These are phyloP conservation scores for Carnegiea gigantea DNA, from an alignment of 179 eudicot species.

Conservation along the genomic window DNA sequence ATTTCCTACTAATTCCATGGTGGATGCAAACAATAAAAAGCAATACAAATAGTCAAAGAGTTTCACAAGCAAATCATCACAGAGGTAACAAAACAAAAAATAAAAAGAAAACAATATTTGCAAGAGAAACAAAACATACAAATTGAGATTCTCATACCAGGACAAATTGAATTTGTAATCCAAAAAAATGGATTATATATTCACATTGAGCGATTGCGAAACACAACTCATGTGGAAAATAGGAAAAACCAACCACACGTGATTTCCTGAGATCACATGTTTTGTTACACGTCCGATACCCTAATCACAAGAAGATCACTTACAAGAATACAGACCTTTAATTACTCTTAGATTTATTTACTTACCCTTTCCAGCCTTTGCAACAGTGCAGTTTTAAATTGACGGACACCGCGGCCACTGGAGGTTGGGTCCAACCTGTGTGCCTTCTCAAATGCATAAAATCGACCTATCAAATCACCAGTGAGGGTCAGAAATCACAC, in stretches of 20 bases:
- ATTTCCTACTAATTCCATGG: neutral
- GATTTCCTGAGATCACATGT: neutral
- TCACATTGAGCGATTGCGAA: neutral
- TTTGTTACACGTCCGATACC: neutral
- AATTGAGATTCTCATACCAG: neutral
- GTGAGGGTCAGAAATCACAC: slow-evolving; percentile 2
- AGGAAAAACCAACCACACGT: neutral
- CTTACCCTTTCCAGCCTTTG: slow-evolving; percentile 90
- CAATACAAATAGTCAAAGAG: neutral
- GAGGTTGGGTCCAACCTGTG: slow-evolving; percentile 94
- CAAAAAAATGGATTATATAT: neutral
- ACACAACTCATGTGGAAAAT: neutral
- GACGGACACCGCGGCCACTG: slow-evolving; percentile 99
- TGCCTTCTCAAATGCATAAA: slow-evolving; percentile 98
- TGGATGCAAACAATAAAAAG: neutral
- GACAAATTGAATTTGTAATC: neutral
- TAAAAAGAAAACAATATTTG: neutral
- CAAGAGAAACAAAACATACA: slow-evolving; percentile 1
- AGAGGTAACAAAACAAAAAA: neutral
- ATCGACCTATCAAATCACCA: slow-evolving; percentile 63
- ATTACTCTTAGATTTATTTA: slow-evolving; percentile 5
- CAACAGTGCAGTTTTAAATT: slow-evolving; percentile 93
- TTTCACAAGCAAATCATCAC: neutral
- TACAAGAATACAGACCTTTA: neutral
- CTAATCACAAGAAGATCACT: neutral